phyloP scores from a whole-genome alignment of 768 basidiomycete species.

The Podaxis pistillaris region DNA sequence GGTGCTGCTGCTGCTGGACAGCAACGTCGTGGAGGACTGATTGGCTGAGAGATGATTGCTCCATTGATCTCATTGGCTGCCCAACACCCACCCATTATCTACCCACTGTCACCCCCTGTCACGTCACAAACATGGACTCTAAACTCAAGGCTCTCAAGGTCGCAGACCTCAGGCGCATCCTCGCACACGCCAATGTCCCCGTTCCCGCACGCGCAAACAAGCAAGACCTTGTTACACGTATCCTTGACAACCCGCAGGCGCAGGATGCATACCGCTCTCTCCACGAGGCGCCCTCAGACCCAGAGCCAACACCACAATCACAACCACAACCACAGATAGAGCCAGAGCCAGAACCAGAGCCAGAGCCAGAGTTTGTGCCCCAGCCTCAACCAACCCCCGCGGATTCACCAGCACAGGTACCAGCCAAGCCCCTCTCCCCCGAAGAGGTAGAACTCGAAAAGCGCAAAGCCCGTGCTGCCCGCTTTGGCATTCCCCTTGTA shows the following conservation, averaged over 20 bases:
- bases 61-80: slow-evolving; percentile 17
- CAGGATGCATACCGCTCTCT: slow-evolving; percentile 45
- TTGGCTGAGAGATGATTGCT: slow-evolving; percentile 3
- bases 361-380: slow-evolving; percentile 17
- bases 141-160: slow-evolving; percentile 67
- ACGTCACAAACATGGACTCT: slow-evolving; percentile 29
- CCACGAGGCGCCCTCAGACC: slow-evolving; percentile 20
- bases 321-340: not conserved
- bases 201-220: slow-evolving; percentile 62
- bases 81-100: slow-evolving; percentile 12
- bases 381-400: slow-evolving; percentile 13
- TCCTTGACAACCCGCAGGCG: slow-evolving; percentile 51
- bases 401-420: slow-evolving; percentile 2
- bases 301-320: too few relatives aligned
- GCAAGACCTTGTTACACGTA: slow-evolving; percentile 61
- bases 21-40: slow-evolving; percentile 13
- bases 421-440: slow-evolving; percentile 8
- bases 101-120: slow-evolving; percentile 5
- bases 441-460: slow-evolving; percentile 54
- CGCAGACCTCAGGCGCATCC: slow-evolving; percentile 64
- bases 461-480: slow-evolving; percentile 59
- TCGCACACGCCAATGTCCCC: slow-evolving; percentile 47
- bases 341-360: slow-evolving; percentile 7
- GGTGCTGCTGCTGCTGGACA: slow-evolving; percentile 28
- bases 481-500: slow-evolving; percentile 70